Percentiles rank a stretch among this genome's conserved stretches.
Conservation (phyloP, 2,329 filamentous ascomycete genomes). For the Penicillium sp. region DNA sequence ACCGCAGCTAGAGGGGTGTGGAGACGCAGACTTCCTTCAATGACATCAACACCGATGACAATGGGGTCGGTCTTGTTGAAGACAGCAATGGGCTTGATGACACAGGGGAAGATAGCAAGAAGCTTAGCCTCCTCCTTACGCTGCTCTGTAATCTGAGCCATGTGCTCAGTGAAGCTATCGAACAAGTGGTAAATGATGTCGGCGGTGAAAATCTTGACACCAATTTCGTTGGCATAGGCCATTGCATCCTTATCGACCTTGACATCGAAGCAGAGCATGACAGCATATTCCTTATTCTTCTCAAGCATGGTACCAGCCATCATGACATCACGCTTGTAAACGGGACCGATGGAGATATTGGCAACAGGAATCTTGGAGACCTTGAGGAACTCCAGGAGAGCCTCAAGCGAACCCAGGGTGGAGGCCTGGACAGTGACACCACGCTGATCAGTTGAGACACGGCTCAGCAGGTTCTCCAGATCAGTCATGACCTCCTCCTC, state of each 20-base stretch:
- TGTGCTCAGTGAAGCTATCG: constrained; percentile 93
- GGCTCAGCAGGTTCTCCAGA: constrained; percentile 84
- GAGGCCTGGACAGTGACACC: constrained; percentile 98
- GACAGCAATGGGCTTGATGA: constrained; percentile 82
- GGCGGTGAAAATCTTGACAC: constrained; percentile 96
- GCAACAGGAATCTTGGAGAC: constrained; percentile 95
- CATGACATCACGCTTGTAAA: constrained; percentile 98
- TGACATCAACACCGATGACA: constrained; percentile 89
- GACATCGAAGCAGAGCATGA: constrained; percentile 99
- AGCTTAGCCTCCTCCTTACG: constrained; percentile 97
- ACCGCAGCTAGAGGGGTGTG: constrained; percentile 89
- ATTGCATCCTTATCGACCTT: constrained; percentile 97
- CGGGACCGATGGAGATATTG: constrained; percentile 94
- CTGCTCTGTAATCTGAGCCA: constrained; percentile 80
- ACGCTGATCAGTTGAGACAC: constrained; percentile 86
- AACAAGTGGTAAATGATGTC: constrained; percentile 99
- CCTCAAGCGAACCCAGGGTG: constrained; percentile 94
- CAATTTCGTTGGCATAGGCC: constrained; percentile 85
- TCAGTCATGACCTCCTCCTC: constrained; percentile 96
- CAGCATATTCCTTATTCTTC: constrained; percentile 90
- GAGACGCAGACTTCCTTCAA: constrained; percentile 82
- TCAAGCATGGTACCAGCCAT: constrained; percentile 92
- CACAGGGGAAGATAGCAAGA: constrained; percentile 93
- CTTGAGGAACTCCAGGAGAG: constrained; percentile 92
- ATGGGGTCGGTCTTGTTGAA: constrained; percentile 99